Percentiles rank a stretch among this genome's conserved stretches.
phyloP scores from a whole-genome alignment of 768 basidiomycete genomes.

The Lactarius akahatsu region DNA sequence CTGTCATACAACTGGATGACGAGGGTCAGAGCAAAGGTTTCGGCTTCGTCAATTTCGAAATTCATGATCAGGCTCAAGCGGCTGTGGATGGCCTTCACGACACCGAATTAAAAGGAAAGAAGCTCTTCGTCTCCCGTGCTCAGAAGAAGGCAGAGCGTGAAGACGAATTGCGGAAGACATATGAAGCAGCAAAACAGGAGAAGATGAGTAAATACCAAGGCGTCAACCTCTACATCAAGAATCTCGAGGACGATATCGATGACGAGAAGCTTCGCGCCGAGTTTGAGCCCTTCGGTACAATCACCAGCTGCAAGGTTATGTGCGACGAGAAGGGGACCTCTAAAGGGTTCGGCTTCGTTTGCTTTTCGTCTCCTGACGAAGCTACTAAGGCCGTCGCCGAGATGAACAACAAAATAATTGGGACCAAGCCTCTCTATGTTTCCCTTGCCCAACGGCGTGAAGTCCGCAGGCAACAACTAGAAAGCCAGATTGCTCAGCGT shows the following conservation, averaged over 20 bases:
- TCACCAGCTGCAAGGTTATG: conserved; percentile 99
- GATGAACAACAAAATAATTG: conserved; percentile 99
- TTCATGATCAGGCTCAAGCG: conserved; percentile 85
- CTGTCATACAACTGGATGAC: conserved; percentile 79
- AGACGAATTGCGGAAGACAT: conserved; percentile 89
- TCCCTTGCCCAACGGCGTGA: conserved; percentile 98
- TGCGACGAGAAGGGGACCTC: conserved; percentile 91
- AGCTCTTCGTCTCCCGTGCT: conserved; percentile 92
- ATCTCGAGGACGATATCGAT: conserved; percentile 96
- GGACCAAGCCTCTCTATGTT: conserved; percentile 97
- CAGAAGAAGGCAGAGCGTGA: conserved; percentile 99
- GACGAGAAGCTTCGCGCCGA: conserved; percentile 96
- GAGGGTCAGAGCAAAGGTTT: conserved; percentile 94
- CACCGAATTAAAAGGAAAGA: conserved; percentile 76
- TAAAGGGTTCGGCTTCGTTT: conserved; percentile 98
- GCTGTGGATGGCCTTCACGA: conserved; percentile 93
- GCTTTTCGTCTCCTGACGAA: conserved; percentile 97
- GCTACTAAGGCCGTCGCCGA: conserved; percentile 99
- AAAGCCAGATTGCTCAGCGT: conserved; percentile 98
- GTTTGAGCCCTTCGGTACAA: conserved; percentile 95
- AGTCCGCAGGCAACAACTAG: conserved; percentile 95
- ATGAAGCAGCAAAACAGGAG: conserved; percentile 96
- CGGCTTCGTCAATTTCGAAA: conserved; percentile 96
- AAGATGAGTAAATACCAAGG: conserved; percentile 98
- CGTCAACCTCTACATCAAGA: conserved; percentile 99